These are phyloP conservation scores for Carpinus fangiana DNA, from an alignment of 306 rosid genomes.

Conservation along the genomic window DNA sequence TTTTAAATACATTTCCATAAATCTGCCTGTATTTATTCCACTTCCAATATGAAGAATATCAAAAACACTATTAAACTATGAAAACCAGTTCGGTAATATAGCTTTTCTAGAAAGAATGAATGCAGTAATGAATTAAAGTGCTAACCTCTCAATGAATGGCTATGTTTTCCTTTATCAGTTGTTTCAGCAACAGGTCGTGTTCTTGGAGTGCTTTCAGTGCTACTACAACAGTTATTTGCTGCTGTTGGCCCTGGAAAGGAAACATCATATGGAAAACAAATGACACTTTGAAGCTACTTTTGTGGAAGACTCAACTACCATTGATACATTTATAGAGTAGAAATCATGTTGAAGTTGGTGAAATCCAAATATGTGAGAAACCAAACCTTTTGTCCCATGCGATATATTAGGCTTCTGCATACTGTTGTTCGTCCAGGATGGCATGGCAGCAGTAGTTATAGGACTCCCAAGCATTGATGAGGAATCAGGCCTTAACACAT, in stretches of 20 bases:
- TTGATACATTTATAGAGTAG: neutral
- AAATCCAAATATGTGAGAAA: constrained; percentile 3
- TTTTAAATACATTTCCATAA: neutral
- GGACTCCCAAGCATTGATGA: constrained; percentile 57
- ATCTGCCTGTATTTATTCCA: constrained; percentile 2
- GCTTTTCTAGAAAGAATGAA: neutral
- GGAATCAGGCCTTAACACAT: constrained; percentile 54
- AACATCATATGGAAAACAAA: constrained; percentile 12
- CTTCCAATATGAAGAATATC: constrained; percentile 3
- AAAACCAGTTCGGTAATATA: neutral
- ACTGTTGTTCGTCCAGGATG: constrained; percentile 62
- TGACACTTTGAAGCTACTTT: constrained; percentile 13
- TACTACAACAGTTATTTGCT: constrained; percentile 72
- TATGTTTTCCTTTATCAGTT: constrained; percentile 53
- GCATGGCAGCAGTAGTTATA: constrained; percentile 40
- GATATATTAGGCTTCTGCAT: constrained; percentile 48
- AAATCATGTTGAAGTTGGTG: neutral
- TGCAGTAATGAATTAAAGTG: constrained; percentile 3
- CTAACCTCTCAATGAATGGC: constrained; percentile 71
- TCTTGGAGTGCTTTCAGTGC: constrained; percentile 64
- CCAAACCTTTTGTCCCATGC: constrained; percentile 46
- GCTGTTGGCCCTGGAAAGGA: constrained; percentile 49
- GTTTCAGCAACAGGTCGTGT: constrained; percentile 50
- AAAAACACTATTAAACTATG: neutral
- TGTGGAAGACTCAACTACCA: constrained; percentile 2